Conservation (phyloP, 192 early-diverging fungal species). For the Backusella psychrophila region DNA sequence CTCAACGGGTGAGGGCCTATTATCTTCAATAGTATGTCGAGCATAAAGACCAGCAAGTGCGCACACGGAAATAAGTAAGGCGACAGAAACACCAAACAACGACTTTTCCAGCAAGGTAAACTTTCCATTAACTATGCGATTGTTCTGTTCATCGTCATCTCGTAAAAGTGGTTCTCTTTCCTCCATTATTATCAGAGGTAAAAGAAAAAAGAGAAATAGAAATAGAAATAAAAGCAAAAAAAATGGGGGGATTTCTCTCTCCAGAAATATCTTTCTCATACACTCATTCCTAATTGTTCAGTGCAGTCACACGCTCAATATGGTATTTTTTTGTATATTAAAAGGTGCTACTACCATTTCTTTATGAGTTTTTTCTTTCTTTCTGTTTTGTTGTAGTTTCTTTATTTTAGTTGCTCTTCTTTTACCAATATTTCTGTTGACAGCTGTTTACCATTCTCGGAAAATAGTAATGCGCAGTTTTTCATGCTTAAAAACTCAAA, state of each 20-base stretch:
- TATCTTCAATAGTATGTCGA: slow-evolving; percentile 18
- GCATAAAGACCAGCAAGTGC: slow-evolving; percentile 41
- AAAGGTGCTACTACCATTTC: neutral
- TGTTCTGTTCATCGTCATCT: neutral
- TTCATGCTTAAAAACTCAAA: too few relatives aligned
- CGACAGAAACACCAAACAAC: slow-evolving; percentile 20
- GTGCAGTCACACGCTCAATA: neutral
- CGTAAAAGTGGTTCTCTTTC: slow-evolving; percentile 30
- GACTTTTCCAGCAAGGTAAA: slow-evolving; percentile 36
- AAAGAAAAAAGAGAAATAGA: neutral
- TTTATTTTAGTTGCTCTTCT: too few relatives aligned
- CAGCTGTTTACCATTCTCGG: neutral
- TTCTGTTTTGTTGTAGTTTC: too few relatives aligned
- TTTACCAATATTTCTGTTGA: neutral
- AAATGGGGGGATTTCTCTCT: neutral
- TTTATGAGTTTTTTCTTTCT: neutral
- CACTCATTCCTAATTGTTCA: neutral
- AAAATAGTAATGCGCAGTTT: neutral
- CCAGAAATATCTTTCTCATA: neutral
- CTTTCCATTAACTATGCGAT: slow-evolving; percentile 21
- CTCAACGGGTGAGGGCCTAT: neutral
- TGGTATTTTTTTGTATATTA: neutral
- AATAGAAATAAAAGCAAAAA: neutral
- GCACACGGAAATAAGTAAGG: slow-evolving; percentile 25
- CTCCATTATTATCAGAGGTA: neutral